Evolutionary conservation across 768 basidiomycete species (phyloP), one percentile per base, ranked within the genome.

Genomic region (Tricholoma flavovirens): DNA sequence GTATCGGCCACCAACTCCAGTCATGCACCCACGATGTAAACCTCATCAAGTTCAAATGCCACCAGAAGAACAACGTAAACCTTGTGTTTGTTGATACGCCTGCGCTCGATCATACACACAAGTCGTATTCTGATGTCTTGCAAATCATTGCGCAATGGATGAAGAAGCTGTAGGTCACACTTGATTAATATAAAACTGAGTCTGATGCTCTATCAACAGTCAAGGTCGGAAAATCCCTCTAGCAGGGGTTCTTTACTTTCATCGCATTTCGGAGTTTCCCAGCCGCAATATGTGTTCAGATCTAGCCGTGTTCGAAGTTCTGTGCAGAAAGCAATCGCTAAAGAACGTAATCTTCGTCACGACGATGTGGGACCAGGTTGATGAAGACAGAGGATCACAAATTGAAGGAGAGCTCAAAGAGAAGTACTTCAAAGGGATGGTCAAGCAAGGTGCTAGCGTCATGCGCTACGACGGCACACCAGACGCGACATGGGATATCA

Each of bases 21-120:
- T 49, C 46, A 9, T 49, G 15, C 46, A 49, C 46, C 17, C 15
- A 49, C 29, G 46, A 49, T 26, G 26, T 49, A 29, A 49, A 29
- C 4, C 46, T 49, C 46, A 49, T 49, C 46, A 49, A 49, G 46
- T 49, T 49, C 26, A 29, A 30, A 49, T 49, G 46, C n/a, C 46
- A 49, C 29, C 15, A 49, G 46, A 49, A 14, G 29, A 49, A 49
- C 46, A 49, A 30, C 26, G n/a, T 30, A n/a, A 49, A 49, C 26
- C 26, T 49, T 29, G 46, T 49, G 24, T 49, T 49, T 30, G n/a
- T 49, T 30, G 46, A 49, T 49, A 49, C 46, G 30, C 46, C 46
- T 29, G 46, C 46, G 7, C 46, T 49, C 26, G 46, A 49, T 30
- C 46, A 49, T 30, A 49, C 46, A 14, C 26, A 49, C n/a, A 49